Evolutionary conservation across 345 rosid species (phyloP), one percentile per base, ranked within the genome.

Genomic region (Brassica incana): DNA sequence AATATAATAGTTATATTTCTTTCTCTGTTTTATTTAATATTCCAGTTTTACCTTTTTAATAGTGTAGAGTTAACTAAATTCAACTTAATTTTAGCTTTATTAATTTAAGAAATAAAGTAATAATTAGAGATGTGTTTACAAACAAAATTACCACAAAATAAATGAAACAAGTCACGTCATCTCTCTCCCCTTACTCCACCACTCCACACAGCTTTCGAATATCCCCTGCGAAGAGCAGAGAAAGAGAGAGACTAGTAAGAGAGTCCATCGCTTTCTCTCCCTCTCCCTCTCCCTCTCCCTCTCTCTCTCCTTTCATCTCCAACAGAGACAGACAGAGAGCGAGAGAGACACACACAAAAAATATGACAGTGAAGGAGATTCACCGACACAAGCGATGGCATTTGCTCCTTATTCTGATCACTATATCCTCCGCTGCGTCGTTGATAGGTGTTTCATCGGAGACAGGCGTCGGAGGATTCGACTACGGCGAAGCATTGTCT

Each of bases 401-500:
- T 76, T 43, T 40, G 56, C 71, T 74, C 45, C 45, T 38, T 38
- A 38, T 38, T 18, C 63, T 69, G 14, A 18, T 75, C 73, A 65
- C 60, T 65, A 43, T 66, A 33, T 71, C 43, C 65, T 65, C 77
- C 63, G 59, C 60, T 4, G 16, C 50, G 32, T 64, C 71, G 15
- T 71, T 67, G 15, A 2, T 8, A 18, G 56, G 62, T 20, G 68
- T 32, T 30, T 58, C 69, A 3, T 33, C 69, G 18, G 77, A 71
- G 65, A 60, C 58, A 15, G 69, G 56, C 2, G 73, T 32, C 32
- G 80, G 73, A 43, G 14, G 65, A 1, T 75, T 75, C 25, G 90
- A 91, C 76, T 95, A 95, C 66, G 83, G 82, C 15, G 92, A 92
- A 8, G 97, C 99, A 65, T 86, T 95, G 14, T 54, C 92, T 1